Evolutionary conservation across 2,329 filamentous ascomycete genomes (phyloP).

Genomic region (Metarhizium sp.): DNA sequence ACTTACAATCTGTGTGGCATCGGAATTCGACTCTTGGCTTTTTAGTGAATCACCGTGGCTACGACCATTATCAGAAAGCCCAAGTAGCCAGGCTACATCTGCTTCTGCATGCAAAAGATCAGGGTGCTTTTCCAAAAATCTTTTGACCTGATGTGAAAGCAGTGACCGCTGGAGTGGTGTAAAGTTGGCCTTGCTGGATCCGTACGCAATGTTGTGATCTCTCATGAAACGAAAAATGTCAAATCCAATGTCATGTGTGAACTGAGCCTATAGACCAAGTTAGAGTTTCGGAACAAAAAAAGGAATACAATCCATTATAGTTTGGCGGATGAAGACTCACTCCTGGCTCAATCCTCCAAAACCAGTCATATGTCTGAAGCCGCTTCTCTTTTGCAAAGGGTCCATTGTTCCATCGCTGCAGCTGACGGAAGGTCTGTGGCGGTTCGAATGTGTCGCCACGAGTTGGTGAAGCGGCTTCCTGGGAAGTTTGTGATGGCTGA

Average conservation of each 20-base stretch:
- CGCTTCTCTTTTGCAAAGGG: slow-evolving; percentile 73
- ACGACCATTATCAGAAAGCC: background rate
- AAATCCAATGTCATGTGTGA: slow-evolving; percentile 59
- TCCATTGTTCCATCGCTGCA: slow-evolving; percentile 76
- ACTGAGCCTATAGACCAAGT: slow-evolving; percentile 33
- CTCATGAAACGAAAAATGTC: slow-evolving; percentile 82
- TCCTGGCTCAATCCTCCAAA: slow-evolving; percentile 52
- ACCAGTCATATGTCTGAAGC: slow-evolving; percentile 51
- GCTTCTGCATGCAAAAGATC: slow-evolving; percentile 37
- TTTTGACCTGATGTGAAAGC: slow-evolving; percentile 35
- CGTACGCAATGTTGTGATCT: slow-evolving; percentile 75
- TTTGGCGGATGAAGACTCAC: slow-evolving; percentile 28
- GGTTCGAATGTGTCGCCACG: slow-evolving; percentile 42
- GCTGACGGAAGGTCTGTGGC: slow-evolving; percentile 58
- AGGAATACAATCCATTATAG: background rate
- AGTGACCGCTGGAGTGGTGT: slow-evolving; percentile 32
- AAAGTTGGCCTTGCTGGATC: slow-evolving; percentile 43
- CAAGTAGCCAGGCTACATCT: slow-evolving; percentile 38
- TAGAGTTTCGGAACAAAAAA: background rate
- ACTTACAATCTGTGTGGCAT: background rate
- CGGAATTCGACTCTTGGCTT: background rate
- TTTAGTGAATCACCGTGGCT: background rate
- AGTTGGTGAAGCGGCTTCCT: slow-evolving; percentile 1
- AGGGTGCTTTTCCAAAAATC: slow-evolving; percentile 35
- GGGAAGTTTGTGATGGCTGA: slow-evolving; percentile 1